Conservation (phyloP, 495 filamentous ascomycete species). For the Aspergillus sclerotiicarbonarius region DNA sequence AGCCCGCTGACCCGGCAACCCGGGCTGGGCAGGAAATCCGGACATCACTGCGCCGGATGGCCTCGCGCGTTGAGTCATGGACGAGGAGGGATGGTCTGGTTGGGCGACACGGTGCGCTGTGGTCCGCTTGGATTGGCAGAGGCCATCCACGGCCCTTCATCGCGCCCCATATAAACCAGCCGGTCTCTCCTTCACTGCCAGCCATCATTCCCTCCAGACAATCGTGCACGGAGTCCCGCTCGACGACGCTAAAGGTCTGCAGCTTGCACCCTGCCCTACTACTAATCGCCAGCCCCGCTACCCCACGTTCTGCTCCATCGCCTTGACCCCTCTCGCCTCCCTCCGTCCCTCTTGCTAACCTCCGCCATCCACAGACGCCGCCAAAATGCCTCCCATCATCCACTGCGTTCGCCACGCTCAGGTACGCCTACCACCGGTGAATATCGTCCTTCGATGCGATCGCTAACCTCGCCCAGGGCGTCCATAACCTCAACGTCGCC, state of each 20-base stretch:
- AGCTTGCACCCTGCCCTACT: no score
- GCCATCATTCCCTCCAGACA: no score
- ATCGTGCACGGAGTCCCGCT: no score
- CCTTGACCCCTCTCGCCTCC: not conserved
- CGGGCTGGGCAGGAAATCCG: not conserved
- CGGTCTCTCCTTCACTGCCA: no score
- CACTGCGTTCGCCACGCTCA: constrained; percentile 56
- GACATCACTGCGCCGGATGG: not conserved
- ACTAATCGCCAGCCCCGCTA: constrained; percentile 6
- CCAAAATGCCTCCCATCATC: constrained; percentile 39
- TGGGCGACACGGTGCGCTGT: not conserved
- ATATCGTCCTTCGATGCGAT: no score
- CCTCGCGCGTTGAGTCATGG: not conserved
- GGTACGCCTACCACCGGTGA: constrained; percentile 27
- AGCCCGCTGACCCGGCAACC: not conserved
- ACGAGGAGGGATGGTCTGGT: no score
- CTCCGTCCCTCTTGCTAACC: not conserved
- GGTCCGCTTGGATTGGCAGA: not conserved
- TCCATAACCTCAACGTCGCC: constrained; percentile 73
- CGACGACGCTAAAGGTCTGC: no score
- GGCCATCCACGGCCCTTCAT: no score
- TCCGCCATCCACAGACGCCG: not conserved
- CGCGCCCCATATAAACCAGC: no score
- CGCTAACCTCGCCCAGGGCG: constrained; percentile 52
- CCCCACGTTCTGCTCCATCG: constrained; percentile 14